Base-by-base conservation (phyloP, 148 eudicot species). In the Salicornia ramosissima region DNA sequence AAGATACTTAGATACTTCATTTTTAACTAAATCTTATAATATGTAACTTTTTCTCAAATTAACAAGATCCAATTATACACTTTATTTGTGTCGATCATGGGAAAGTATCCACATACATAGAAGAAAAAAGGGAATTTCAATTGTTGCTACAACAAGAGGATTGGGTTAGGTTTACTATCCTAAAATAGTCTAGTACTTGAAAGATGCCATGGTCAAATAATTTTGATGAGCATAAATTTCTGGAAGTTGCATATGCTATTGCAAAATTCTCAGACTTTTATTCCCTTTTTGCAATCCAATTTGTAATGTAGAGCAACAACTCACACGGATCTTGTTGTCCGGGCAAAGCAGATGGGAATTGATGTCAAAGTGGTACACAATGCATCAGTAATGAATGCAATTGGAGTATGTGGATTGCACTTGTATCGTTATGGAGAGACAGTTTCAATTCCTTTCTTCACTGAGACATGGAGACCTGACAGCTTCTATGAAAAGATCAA, bases 391-490 rank as follows among this genome's bases (percentile, higher is more conserved):
- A 90, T 94, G 89, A 94, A 88, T 77, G 97, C 96, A 30, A 70
- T 94, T 74, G 97, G 98, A 31, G 78, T 90, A 34, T 94, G 98
- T 80, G 98, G 97, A 34, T 82, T 94, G 55, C 97, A 94, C 55
- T 80, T 94, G 52, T 94, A 94, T 72, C 92, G 92, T 3, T 94
- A 88, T 82, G 97, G 98, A 70, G 98, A 90, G 80, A 90, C 97
- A 13, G 81, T 94, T 54, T 94, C 98, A 12, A 83, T 94, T 65
- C 97, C 97, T 0, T 94, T 94, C 71, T 94, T 94, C 73, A 94
- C 98, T 0, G 98, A 90, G 33, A 87, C 92, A 46, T 94, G 97
- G 97, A 87, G 89, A 71, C 98, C 97, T 13, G 89, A 88, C 68
- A 94, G 97, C 80, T 94, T 94, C 66, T 90, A 94, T 51, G 92